Conservation (phyloP, 2,329 filamentous ascomycete species). For the Cercospora brassicicola region DNA sequence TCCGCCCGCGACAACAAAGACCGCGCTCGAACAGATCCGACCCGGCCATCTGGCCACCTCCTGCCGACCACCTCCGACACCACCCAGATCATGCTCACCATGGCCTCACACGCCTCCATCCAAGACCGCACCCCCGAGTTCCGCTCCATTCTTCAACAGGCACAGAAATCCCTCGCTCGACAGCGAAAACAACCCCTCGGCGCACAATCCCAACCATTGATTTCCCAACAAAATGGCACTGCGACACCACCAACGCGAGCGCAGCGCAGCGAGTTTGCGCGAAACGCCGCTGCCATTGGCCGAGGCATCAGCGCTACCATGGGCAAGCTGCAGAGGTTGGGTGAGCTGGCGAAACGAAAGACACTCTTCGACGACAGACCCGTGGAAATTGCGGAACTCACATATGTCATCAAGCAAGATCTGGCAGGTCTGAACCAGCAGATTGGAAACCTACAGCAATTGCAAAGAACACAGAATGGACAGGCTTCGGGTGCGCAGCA, state of each 20-base stretch:
- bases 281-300: constrained; percentile 86
- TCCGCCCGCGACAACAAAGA: neutral
- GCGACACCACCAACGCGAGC: constrained; percentile 39
- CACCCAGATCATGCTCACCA: constrained; percentile 38
- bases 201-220: constrained; percentile 72
- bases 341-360: constrained; percentile 90
- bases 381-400: constrained; percentile 94
- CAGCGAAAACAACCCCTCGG: constrained; percentile 70
- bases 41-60: constrained; percentile 22
- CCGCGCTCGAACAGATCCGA: neutral
- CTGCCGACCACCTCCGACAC: constrained; percentile 14
- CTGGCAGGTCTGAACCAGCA: constrained; percentile 81
- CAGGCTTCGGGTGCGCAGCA: constrained; percentile 55
- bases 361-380: constrained; percentile 96
- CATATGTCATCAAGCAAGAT: constrained; percentile 97
- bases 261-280: constrained; percentile 83
- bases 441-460: constrained; percentile 76
- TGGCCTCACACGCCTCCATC: constrained; percentile 65
- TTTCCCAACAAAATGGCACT: constrained; percentile 59
- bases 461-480: constrained; percentile 71
- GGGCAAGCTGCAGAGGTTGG: constrained; percentile 90
- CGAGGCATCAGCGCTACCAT: constrained; percentile 88
- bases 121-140: constrained; percentile 98
- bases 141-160: constrained; percentile 82
- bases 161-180: constrained; percentile 66